Evolutionary conservation across 2,329 filamentous ascomycete species (phyloP).

Genomic region (Neopestalotiopsis sp.): DNA sequence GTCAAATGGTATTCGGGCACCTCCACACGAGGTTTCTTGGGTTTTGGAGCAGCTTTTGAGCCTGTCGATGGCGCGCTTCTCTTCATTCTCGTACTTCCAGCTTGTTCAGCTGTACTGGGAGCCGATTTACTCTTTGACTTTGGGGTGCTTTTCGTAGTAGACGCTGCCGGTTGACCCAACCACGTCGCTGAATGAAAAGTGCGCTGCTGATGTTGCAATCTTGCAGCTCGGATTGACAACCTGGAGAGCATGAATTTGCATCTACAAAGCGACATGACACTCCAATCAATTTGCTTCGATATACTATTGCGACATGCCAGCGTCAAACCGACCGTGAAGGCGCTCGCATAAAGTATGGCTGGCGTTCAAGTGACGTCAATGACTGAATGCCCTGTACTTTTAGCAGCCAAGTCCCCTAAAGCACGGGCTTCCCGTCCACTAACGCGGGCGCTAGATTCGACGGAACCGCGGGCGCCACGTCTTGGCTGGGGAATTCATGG

Average conservation of each 20-base stretch:
- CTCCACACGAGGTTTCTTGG: conserved; percentile 32
- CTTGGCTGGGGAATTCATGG: too few species aligned
- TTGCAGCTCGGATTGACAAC: neutral
- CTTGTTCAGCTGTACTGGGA: neutral
- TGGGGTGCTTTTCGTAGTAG: neutral
- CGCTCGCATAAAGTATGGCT: neutral
- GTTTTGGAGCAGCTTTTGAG: conserved; percentile 22
- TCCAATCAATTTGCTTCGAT: conserved; percentile 28
- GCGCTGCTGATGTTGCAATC: neutral
- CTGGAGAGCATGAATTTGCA: neutral
- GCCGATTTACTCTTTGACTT: neutral
- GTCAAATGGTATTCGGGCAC: conserved; percentile 51
- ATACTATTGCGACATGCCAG: neutral
- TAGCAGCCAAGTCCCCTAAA: neutral
- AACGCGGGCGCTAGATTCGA: neutral
- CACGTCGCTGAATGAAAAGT: neutral
- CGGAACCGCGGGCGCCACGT: too few species aligned
- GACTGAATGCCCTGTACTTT: conserved; percentile 11
- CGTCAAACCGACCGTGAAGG: neutral
- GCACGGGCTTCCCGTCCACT: neutral
- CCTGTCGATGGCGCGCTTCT: conserved; percentile 26
- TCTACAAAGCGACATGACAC: neutral
- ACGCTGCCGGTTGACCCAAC: neutral
- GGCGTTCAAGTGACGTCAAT: conserved; percentile 25
- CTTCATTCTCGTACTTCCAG: conserved; percentile 28